phyloP scores from a whole-genome alignment of 2,329 filamentous ascomycete genomes.

The Talaromyces sp. region DNA sequence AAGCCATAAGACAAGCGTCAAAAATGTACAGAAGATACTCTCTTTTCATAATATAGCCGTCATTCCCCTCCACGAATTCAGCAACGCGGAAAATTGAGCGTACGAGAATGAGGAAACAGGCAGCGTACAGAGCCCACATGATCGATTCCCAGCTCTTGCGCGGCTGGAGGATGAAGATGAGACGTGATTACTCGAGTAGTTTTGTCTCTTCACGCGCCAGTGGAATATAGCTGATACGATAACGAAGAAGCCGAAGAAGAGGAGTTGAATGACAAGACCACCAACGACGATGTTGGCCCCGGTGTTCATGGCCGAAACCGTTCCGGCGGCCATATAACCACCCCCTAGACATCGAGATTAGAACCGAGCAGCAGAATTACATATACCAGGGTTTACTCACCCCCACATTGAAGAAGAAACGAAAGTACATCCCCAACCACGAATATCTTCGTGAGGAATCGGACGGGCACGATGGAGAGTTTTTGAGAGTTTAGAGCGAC shows the following conservation, averaged over 20 bases:
- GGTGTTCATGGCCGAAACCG: background rate
- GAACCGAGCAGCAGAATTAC: background rate
- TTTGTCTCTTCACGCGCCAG: background rate
- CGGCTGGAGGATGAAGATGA: background rate
- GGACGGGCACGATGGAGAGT: constrained; percentile 24
- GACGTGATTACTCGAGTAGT: background rate
- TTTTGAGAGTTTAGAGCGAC: constrained; percentile 20
- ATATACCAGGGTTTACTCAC: background rate
- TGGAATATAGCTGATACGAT: constrained; percentile 27
- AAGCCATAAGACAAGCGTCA: constrained; percentile 23
- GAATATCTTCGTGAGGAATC: constrained; percentile 34
- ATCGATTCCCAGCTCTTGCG: constrained; percentile 21
- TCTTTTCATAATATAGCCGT: constrained; percentile 21
- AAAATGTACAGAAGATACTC: constrained; percentile 26
- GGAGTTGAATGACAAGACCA: constrained; percentile 32
- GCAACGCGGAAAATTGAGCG: constrained; percentile 24
- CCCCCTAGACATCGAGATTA: constrained; percentile 19
- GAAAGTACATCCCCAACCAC: constrained; percentile 33
- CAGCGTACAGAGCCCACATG: constrained; percentile 28
- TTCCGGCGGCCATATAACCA: background rate
- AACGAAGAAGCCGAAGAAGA: constrained; percentile 32
- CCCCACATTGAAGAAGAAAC: constrained; percentile 32
- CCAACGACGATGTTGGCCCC: constrained; percentile 26
- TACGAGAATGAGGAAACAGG: constrained; percentile 22
- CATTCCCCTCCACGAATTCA: constrained; percentile 23